Percentiles rank a stretch among this genome's conserved stretches.
Conservation (phyloP, 164 flowering plant genomes). For the Magnolia kwangsiensis region DNA sequence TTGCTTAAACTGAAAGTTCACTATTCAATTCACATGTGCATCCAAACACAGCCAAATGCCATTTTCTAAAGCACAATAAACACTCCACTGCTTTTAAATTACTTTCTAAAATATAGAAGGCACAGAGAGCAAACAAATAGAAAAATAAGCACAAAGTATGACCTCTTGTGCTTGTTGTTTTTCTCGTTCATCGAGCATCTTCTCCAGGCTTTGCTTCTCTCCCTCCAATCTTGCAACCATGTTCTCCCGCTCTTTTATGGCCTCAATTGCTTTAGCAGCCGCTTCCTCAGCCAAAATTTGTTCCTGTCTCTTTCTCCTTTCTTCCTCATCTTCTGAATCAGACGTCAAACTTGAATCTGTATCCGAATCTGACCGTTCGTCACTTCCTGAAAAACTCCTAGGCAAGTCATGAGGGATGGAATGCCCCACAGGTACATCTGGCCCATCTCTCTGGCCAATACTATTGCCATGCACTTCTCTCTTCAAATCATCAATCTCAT, state of each 20-base stretch:
- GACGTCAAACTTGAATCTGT: constrained; percentile 60
- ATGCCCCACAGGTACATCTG: constrained; percentile 18
- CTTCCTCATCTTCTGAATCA: constrained; percentile 80
- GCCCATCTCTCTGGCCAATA: constrained; percentile 10
- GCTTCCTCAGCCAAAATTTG: constrained; percentile 73
- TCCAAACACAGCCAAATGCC: not conserved
- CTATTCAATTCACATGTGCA: not conserved
- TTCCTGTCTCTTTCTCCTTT: constrained; percentile 56
- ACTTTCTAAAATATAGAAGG: not conserved
- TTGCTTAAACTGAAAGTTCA: too few relatives aligned
- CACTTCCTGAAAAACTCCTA: constrained; percentile 37
- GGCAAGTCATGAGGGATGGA: constrained; percentile 28
- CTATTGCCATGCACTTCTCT: constrained; percentile 15
- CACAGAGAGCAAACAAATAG: not conserved
- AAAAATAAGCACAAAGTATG: constrained; percentile 10
- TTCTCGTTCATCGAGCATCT: constrained; percentile 84
- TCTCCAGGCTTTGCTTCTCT: constrained; percentile 91
- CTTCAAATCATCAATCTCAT: constrained; percentile 28
- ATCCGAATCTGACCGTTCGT: constrained; percentile 59
- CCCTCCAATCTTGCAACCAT: constrained; percentile 86
- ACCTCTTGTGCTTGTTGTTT: constrained; percentile 94
- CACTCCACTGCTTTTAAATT: not conserved
- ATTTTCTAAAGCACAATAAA: not conserved
- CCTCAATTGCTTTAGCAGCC: constrained; percentile 75
- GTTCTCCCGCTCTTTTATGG: constrained; percentile 79